Evolutionary conservation across 2,329 filamentous ascomycete genomes (phyloP), one percentile per base, ranked within the genome.

Genomic region (Apiospora koreana): DNA sequence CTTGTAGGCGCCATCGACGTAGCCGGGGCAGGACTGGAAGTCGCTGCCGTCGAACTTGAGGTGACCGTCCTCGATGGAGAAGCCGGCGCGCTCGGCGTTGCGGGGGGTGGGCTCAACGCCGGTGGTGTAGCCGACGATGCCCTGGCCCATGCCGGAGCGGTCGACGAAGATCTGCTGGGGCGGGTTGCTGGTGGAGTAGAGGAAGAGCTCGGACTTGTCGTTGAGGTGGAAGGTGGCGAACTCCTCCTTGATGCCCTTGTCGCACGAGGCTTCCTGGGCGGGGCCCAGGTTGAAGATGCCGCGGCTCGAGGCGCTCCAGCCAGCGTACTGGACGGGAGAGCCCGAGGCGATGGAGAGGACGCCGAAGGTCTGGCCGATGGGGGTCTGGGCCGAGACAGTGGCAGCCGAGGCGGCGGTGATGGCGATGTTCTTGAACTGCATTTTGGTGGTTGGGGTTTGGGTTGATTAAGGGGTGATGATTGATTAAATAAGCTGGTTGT

Each of bases 101-200:
- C 73, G 74, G 41, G 83, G 81, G 0, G 79, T 70, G 8, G 74
- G 69, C 73, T 83, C 74, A 48, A 74, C 83, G 54, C 84, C 85
- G 4, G 83, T 86, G 43, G 83, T 83, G 81, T 88, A 91, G 54
- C 84, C n/a, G 9, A 38, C 9, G 31, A 68, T 43, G 31, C 28
- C 75, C 83, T 54, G 84, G 84, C 86, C 88, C 87, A 89, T 89
- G 75, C 87, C 88, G 64, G 86, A 88, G 62, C 85, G 84, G 77
- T 91, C 88, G 50, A 85, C 84, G 72, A 76, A 90, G 67, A 87
- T 71, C 74, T 85, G 79, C 80, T 90, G 88, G 2, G 80, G 79
- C 43, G 73, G 67, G 62, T 79, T 80, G 28, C 80, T 79, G 35
- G 75, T 73, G 43, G 82, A 83, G 79, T 85, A 88, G 42, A 91